Base-by-base conservation (phyloP, 345 rosid genomes). In the Isatis tinctoria region DNA sequence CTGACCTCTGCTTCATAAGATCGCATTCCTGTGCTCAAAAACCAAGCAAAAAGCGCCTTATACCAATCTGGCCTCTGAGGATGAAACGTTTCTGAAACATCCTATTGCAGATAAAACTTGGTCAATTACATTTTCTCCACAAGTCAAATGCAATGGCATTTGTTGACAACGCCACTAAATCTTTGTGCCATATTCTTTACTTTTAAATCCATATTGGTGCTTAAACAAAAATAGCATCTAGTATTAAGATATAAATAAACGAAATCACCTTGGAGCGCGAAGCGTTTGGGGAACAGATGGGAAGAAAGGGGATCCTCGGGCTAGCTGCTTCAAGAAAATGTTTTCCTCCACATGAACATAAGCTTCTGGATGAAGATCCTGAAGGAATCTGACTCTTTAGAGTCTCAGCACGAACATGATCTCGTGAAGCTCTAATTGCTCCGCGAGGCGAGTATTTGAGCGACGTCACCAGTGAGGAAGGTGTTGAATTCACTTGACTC, bases 61-160 rank as follows among this genome's bases (percentile, higher is more conserved):
- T 84, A 90, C 93, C 95, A 93, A 73, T 81, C 87, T 4, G 93
- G 87, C 40, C 90, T 82, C 30, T 87, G 85, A 35, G 97, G 87
- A 61, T 82, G 93, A 73, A 85, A 54, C 64, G 60, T 85, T 59
- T 79, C 80, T 83, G 86, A 24, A 45, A 60, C 65, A 41, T 72
- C 84, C 93, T 90, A 52, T 4, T 22, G 65, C n/a, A 73, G 5
- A 73, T 28, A 22, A 53, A 63, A 6, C 56, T 53, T 1, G 5
- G 41, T 72, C 62, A 73, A 4, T n/a, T 13, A 20, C 13, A 73
- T 32, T 20, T 39, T 3, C 8, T 49, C 20, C 43, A 27, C 48
- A 37, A 10, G 0, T 48, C 41, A 62, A 62, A 62, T 37, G 54
- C 27, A 44, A 63, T 63, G 67, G 26, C 24, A 32, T 58, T 27